Base-by-base conservation (phyloP, 2,329 filamentous ascomycete genomes). In the Didymella exigua region DNA sequence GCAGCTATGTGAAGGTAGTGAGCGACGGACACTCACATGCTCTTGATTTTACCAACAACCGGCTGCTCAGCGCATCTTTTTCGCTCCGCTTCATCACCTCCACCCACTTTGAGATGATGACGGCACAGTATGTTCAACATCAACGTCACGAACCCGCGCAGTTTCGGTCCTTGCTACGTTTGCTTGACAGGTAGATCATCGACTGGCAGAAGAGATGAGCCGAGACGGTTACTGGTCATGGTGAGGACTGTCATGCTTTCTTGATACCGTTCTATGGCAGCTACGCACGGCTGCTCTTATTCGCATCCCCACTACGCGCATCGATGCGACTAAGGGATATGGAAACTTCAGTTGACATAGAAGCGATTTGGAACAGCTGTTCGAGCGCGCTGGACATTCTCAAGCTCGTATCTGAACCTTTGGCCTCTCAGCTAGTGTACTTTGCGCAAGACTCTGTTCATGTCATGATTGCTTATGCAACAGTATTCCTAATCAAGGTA, bases 401-500 rank as follows among this genome's bases (percentile, higher is more conserved):
- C 23, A 40, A 44, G 14, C 30, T 58, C 4, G 46, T 54, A 14
- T 48, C 46, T n/a, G 36, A 43, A 14, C 5, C 37, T 6, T 49
- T 38, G 8, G 36, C 37, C 9, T 49, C 44, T 33, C 37, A 34
- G n/a, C 26, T 47, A 7, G 16, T 58, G 21, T 58, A 58, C 31
- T 58, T 58, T 40, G 55, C 55, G n/a, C 55, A 58, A 33, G 55
- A 54, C 23, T 54, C 50, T 9, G 46, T 58, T 19, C 55, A 58
- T 40, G 42, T 54, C 30, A 58, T 58, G 55, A 51, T 58, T 23
- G 55, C 55, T 11, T 58, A 58, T 37, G 55, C 55, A n/a, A 46
- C 50, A 14, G 55, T 58, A 11, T 58, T 58, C 13, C 50, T 58
- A 5, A 54, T 58, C 41, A 58, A 58, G 51, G 55, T 58, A 54